Conservation (phyloP, 78 protist species). For the Dictyostelium brefeldianum region DNA sequence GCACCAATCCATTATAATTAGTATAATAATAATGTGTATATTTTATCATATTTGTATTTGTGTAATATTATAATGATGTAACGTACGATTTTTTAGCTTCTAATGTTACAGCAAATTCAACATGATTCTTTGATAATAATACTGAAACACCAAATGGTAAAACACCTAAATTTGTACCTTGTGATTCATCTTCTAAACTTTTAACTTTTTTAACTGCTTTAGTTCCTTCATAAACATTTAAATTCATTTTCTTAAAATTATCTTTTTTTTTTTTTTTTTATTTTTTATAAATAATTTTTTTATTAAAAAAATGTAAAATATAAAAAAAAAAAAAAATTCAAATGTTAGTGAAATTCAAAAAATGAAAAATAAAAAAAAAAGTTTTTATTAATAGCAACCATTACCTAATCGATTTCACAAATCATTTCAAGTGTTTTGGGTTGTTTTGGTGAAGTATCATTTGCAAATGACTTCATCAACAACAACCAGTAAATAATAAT, state of each 20-base stretch:
- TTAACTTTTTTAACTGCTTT: slow-evolving; percentile 69
- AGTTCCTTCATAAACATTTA: slow-evolving; percentile 62
- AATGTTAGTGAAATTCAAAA: no score
- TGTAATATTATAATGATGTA: neutral
- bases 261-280: neutral
- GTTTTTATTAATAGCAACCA: no score
- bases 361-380: no score
- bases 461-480: no score
- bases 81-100: slow-evolving; percentile 45
- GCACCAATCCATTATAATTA: no score
- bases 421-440: no score
- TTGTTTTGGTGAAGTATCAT: no score
- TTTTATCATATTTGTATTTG: neutral
- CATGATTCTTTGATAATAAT: slow-evolving; percentile 48
- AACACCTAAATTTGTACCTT: slow-evolving; percentile 52
- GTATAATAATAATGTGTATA: neutral
- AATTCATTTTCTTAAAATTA: neutral
- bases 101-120: slow-evolving; percentile 52
- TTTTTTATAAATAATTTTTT: no score
- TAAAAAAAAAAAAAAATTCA: no score
- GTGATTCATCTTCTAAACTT: slow-evolving; percentile 33
- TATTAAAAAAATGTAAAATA: no score
- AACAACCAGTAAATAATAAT: no score
- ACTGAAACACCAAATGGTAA: slow-evolving; percentile 68
- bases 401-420: no score